phyloP scores from a whole-genome alignment of 2,329 filamentous ascomycete genomes.

The Sclerotinia spermophila region DNA sequence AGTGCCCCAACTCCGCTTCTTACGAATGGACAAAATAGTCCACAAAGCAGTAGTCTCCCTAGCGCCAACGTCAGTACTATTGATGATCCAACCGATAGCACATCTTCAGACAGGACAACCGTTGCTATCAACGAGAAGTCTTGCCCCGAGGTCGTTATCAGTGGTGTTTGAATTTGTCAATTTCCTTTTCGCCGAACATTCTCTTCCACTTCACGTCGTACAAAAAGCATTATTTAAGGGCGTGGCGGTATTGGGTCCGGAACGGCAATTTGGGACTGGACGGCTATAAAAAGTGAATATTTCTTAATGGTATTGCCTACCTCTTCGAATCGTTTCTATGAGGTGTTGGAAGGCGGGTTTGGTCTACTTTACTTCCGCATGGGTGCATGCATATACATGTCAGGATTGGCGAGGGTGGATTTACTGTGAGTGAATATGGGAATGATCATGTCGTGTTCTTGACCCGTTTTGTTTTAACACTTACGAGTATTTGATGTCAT shows the following conservation, averaged over 20 bases:
- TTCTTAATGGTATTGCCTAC: conserved; percentile 9
- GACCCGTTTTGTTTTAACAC: not conserved
- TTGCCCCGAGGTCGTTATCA: conserved; percentile 34
- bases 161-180: conserved; percentile 26
- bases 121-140: conserved; percentile 24
- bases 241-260: conserved; percentile 14
- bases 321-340: not conserved
- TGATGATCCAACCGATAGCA: conserved; percentile 31
- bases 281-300: conserved; percentile 15
- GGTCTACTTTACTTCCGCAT: conserved; percentile 7
- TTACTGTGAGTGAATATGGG: conserved; percentile 5
- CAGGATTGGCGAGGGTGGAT: conserved; percentile 11
- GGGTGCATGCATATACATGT: conserved; percentile 15
- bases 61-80: conserved; percentile 57
- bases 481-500: not conserved
- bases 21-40: conserved; percentile 66
- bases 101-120: conserved; percentile 26
- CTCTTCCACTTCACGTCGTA: conserved; percentile 16
- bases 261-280: conserved; percentile 9
- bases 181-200: conserved; percentile 12
- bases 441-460: not conserved
- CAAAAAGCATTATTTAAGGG: conserved; percentile 20
- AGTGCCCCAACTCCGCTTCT: conserved; percentile 61
- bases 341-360: conserved; percentile 14
- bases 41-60: conserved; percentile 61